phyloP scores from a whole-genome alignment of 345 rosid genomes.

The Physaria fendleri region DNA sequence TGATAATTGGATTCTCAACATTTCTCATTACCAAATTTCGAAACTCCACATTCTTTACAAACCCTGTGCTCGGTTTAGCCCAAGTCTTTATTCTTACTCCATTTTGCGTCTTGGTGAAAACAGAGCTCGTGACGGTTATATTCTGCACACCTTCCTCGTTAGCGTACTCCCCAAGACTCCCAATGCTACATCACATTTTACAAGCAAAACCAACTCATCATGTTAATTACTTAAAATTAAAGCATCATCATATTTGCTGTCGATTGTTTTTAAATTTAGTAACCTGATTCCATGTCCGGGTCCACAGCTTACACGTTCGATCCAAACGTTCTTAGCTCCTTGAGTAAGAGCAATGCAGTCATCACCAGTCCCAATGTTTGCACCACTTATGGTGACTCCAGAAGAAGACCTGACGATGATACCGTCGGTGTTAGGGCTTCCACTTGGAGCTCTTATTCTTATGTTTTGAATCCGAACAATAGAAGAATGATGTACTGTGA shows the following conservation, averaged over 20 bases:
- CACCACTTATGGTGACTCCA: constrained; percentile 33
- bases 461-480: constrained; percentile 34
- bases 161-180: constrained; percentile 36
- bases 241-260: neutral
- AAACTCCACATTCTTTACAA: constrained; percentile 34
- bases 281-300: constrained; percentile 69
- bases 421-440: constrained; percentile 61
- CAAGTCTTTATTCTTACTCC: constrained; percentile 53
- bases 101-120: constrained; percentile 37
- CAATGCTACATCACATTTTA: constrained; percentile 32
- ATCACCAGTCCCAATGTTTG: constrained; percentile 45
- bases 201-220: neutral
- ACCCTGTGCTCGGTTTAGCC: constrained; percentile 45
- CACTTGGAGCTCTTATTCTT: constrained; percentile 32
- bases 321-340: constrained; percentile 38
- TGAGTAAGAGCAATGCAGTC: constrained; percentile 51
- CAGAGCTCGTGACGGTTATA: constrained; percentile 31
- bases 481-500: constrained; percentile 34
- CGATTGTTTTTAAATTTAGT: neutral
- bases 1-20: constrained; percentile 43
- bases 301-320: constrained; percentile 44
- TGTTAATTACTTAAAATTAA: neutral
- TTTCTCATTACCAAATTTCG: constrained; percentile 29
- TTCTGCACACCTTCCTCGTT: constrained; percentile 46
- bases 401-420: constrained; percentile 38